Evolutionary conservation across 192 early-diverging fungal genomes (phyloP), one percentile per base, ranked within the genome.

Genomic region (Rhizoclosmatium sp.): DNA sequence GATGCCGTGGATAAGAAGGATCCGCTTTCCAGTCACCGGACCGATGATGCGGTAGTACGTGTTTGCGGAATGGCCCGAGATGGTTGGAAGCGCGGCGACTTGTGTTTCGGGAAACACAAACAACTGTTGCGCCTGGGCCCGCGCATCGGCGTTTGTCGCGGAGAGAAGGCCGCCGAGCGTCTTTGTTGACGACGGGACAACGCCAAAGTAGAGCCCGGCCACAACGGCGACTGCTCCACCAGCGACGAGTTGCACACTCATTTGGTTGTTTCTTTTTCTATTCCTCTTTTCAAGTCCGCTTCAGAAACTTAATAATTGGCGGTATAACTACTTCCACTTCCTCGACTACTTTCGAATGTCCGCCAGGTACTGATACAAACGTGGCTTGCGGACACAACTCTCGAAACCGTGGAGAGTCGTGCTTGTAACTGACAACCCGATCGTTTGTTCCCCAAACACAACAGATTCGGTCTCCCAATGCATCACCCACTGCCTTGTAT

Each of bases 361-460:
- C 70, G 19, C 70, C 54, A 12, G n/a, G 19, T 54, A 72, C 39
- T 41, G 51, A 47, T 40, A 72, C 49, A 58, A 72, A 72, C 2
- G 10, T 9, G 23, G 70, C 70, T 2, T 16, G 70, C 16, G 70
- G 70, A 7, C 7, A 9, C 70, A 72, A 59, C 21, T 19, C 44
- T 44, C 54, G 19, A 44, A 72, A 72, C 49, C 51, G 21, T 9
- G 39, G 70, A 19, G 70, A 12, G 16, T 72, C 23, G 23, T 72
- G 2, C 40, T 31, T 19, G 42, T 58, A 72, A 72, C 44, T 72
- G 49, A 51, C n/a, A 7, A 72, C 70, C 12, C 23, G 19, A 42
- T 72, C 70, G 21, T 72, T 16, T n/a, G 51, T 47, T 9, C 70
- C 70, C 70, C 70, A 72, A n/a, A 72, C 23, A 41, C 70, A 72